Evolutionary conservation across 768 basidiomycete species (phyloP), one percentile per base, ranked within the genome.

Genomic region (Auricularia heimuer): DNA sequence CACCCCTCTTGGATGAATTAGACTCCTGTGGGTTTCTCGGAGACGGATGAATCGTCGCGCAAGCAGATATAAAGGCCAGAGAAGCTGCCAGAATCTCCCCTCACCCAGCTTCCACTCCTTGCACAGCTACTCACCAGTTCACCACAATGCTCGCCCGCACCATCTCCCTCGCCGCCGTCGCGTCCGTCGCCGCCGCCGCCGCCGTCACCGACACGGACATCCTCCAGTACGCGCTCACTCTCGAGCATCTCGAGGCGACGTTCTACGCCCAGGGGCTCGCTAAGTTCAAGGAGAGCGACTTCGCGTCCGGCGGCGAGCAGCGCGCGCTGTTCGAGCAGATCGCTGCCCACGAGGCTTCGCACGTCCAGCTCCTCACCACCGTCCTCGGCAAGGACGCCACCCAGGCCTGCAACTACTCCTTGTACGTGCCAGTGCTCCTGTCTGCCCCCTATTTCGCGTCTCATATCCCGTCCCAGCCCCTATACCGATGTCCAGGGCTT

Each of bases 341-440:
- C 63, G 72, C 73, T 24, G 73, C 76, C 42, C 85, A 88, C 71
- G 85, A 88, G 71, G 70, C 72, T 35, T 72, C 74, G 10, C 88
- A 90, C 73, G 83, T 85, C 65, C 70, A 77, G 8, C 79, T 83
- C 71, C 76, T 89, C 37, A 74, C 81, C 6, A 69, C 65, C 10
- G 78, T 77, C 0, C 73, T 87, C 37, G 80, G 81, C 1, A 75
- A 74, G 29, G 72, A 76, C 4, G 79, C 82, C 10, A 76, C 81
- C 16, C 63, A 80, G 69, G 76, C 83, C 3, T 90, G 88, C 77
- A 73, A 77, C 18, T 90, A 90, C 73, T 69, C 69, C 54, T 87
- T 89, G 84, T 85, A 66, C 61, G 82, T 75, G 0, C 29, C 29
- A 29, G 29, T 29, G 29, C 29, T 29, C 29, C 39, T 18, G 47